These are phyloP conservation scores for Lepidium didymum DNA, from an alignment of 345 rosid species.

Conservation along the genomic window DNA sequence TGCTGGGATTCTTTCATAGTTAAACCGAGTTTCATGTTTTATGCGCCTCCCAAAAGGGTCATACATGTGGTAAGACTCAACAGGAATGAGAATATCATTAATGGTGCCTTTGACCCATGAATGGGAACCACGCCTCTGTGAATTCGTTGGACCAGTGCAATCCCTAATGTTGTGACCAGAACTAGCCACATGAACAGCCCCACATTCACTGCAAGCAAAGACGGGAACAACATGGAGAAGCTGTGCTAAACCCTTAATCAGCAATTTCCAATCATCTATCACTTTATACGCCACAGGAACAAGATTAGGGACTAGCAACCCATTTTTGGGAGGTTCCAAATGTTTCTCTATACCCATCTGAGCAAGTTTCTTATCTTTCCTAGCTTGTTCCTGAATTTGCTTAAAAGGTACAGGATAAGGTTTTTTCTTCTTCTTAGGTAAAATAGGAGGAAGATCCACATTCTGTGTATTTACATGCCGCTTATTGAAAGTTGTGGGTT, in stretches of 20 bases:
- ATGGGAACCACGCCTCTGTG: slow-evolving; percentile 49
- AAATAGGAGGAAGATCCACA: slow-evolving; percentile 66
- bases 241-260: slow-evolving; percentile 74
- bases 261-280: slow-evolving; percentile 69
- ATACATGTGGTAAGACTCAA: slow-evolving; percentile 83
- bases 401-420: slow-evolving; percentile 70
- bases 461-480: slow-evolving; percentile 44
- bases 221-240: slow-evolving; percentile 70
- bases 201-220: slow-evolving; percentile 78
- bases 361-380: slow-evolving; percentile 64
- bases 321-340: slow-evolving; percentile 76
- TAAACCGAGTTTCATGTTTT: slow-evolving; percentile 72
- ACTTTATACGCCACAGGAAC: slow-evolving; percentile 66
- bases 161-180: slow-evolving; percentile 58
- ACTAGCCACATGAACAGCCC: slow-evolving; percentile 69
- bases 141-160: slow-evolving; percentile 45
- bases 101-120: slow-evolving; percentile 72
- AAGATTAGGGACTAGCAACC: slow-evolving; percentile 66
- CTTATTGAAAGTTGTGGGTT: slow-evolving; percentile 20
- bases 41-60: slow-evolving; percentile 81
- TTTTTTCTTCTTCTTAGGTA: slow-evolving; percentile 79
- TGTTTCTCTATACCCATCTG: slow-evolving; percentile 77
- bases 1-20: slow-evolving; percentile 80
- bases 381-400: slow-evolving; percentile 55
- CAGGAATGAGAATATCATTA: slow-evolving; percentile 61